Conservation (phyloP, 1,284 basidiomycete genomes). For the Lignosus rhinocerotis region DNA sequence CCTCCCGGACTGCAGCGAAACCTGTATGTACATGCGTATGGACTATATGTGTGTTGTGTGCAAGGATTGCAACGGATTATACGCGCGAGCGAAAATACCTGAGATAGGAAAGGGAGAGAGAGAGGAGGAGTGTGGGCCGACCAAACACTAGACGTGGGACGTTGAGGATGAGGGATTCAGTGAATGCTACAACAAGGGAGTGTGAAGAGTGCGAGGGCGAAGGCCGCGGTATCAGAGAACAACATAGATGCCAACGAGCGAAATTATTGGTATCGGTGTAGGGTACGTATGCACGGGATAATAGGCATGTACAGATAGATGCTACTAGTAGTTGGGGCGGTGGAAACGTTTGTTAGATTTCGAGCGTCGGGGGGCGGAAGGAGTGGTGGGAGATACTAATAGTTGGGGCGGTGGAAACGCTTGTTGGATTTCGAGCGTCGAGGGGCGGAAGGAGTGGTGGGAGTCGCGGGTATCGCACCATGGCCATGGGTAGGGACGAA, state of each 20-base stretch:
- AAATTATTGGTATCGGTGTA: slow-evolving; percentile 19
- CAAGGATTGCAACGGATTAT: neutral
- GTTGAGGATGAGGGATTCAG: neutral
- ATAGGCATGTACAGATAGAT: slow-evolving; percentile 16
- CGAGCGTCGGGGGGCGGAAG: slow-evolving; percentile 40
- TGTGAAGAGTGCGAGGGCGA: slow-evolving; percentile 9
- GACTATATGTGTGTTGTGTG: neutral
- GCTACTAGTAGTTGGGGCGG: slow-evolving; percentile 41
- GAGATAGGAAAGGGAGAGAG: neutral
- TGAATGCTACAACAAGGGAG: slow-evolving; percentile 24
- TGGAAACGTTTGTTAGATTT: slow-evolving; percentile 46
- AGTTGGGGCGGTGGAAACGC: slow-evolving; percentile 44
- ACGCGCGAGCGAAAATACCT: neutral
- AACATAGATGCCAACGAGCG: slow-evolving; percentile 12
- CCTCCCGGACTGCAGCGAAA: neutral
- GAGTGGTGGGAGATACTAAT: slow-evolving; percentile 28
- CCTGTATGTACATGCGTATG: too few species aligned
- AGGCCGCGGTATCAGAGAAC: slow-evolving; percentile 7
- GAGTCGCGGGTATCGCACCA: slow-evolving; percentile 47
- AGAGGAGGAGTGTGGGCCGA: neutral
- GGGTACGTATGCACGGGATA: slow-evolving; percentile 9
- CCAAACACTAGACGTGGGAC: too few species aligned
- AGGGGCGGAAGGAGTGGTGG: slow-evolving; percentile 29
- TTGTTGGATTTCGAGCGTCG: slow-evolving; percentile 44
- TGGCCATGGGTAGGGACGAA: slow-evolving; percentile 79